Conservation (phyloP, 2,329 filamentous ascomycete species). For the Arthrobotrys entomopaga region DNA sequence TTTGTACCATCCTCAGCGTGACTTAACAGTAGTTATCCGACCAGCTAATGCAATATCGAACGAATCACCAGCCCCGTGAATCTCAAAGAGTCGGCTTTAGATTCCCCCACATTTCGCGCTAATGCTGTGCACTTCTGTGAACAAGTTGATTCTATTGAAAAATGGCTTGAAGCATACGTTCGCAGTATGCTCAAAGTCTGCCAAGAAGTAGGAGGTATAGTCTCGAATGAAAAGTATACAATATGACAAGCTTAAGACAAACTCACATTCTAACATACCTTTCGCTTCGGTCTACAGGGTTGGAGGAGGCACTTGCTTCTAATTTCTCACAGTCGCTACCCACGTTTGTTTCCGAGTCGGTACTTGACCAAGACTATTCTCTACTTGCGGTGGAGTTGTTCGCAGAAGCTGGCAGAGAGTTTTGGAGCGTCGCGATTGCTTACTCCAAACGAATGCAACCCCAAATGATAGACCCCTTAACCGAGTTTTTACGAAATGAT, state of each 20-base stretch:
- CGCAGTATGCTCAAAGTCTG: constrained; percentile 72
- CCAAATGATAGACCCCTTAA: constrained; percentile 82
- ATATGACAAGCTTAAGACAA: too few species aligned
- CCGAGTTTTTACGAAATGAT: constrained; percentile 79
- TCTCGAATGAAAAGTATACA: background rate
- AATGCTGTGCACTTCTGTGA: constrained; percentile 87
- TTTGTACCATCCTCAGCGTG: too few species aligned
- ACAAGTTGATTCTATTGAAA: constrained; percentile 88
- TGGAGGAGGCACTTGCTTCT: constrained; percentile 81
- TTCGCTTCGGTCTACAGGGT: constrained; percentile 61
- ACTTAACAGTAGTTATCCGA: too few species aligned
- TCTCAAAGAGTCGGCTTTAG: constrained; percentile 92
- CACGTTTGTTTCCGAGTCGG: constrained; percentile 77
- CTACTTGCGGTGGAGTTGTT: constrained; percentile 84
- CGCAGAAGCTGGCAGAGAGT: constrained; percentile 85
- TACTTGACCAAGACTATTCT: constrained; percentile 95
- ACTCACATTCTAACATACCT: background rate
- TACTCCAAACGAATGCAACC: constrained; percentile 81
- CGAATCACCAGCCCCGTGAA: constrained; percentile 73
- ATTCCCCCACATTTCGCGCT: constrained; percentile 94
- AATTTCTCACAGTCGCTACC: constrained; percentile 81
- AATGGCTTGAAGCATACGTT: constrained; percentile 83
- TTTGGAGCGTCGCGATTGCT: constrained; percentile 80
- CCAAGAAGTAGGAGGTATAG: constrained; percentile 69
- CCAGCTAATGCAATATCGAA: background rate